Evolutionary conservation across 345 rosid genomes (phyloP), one percentile per base, ranked within the genome.

Genomic region (Pistacia vera): DNA sequence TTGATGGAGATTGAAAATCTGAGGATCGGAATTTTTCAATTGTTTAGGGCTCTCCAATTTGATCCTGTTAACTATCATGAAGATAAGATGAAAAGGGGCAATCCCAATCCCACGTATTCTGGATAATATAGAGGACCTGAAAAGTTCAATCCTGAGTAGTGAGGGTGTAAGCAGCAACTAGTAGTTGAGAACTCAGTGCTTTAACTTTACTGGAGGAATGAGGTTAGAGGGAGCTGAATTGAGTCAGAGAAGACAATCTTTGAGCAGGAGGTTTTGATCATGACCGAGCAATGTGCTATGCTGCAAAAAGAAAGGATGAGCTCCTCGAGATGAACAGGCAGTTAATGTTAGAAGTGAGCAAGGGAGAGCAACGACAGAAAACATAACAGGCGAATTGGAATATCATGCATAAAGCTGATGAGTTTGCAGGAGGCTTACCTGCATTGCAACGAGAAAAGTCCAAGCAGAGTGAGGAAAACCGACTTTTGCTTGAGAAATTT

Each of bases 141-240:
- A 90, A 80, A 30, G 83, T 69, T 93, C 88, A 41, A 80, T 88
- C 68, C 81, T 78, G 63, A 80, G 46, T 44, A 82, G 82, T 63
- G 85, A 84, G 77, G 93, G 89, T 71, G 97, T 90, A 90, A 77
- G 82, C 93, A 90, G 68, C 82, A 75, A 67, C 82, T 92, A 74
- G 77, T 87, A n/a, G 84, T 92, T 77, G 98, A 93, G 88, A 95
- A 95, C 83, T 85, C 86, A 0, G 90, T 96, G 81, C 76, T 41
- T 78, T 87, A 62, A 85, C 95, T 78, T 79, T 91, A 52, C 83
- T 93, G 80, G 77, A 75, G 92, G 89, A 49, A 74, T 86, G 35
- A 73, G 83, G 54, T 78, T 85, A 49, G 94, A 88, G 4, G 88
- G 94, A 77, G 82, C 72, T 38, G 83, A 90, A 66, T 88, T 22